Conservation (phyloP, 192 early-diverging fungal species). For the Linnemannia zychae region DNA sequence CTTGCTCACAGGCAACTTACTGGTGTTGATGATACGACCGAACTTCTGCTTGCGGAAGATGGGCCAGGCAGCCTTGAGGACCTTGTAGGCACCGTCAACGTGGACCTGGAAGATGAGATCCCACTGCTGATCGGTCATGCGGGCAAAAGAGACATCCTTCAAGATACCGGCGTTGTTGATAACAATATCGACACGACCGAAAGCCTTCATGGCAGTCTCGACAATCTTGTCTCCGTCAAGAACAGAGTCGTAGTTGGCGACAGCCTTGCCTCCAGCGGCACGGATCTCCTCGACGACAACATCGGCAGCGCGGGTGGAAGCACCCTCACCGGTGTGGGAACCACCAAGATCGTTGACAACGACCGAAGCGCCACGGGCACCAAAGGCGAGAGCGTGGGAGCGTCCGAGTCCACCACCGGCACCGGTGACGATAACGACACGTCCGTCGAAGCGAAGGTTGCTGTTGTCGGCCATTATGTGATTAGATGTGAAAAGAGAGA, state of each 20-base stretch:
- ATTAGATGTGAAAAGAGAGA: constrained; percentile 10
- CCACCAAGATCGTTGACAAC: constrained; percentile 97
- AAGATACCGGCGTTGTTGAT: constrained; percentile 99
- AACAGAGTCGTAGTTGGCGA: constrained; percentile 98
- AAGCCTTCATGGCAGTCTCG: constrained; percentile 95
- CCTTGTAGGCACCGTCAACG: constrained; percentile 94
- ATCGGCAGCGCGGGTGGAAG: constrained; percentile 87
- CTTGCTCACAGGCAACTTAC: constrained; percentile 14
- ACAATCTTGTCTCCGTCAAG: constrained; percentile 98
- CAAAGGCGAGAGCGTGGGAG: constrained; percentile 94
- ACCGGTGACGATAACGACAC: constrained; percentile 95
- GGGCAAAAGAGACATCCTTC: constrained; percentile 95
- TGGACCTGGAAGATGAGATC: constrained; percentile 94
- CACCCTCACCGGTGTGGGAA: constrained; percentile 82
- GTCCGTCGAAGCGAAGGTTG: constrained; percentile 79
- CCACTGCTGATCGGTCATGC: constrained; percentile 99
- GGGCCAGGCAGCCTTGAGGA: constrained; percentile 97
- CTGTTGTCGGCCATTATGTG: constrained; percentile 50
- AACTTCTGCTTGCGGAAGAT: constrained; percentile 96
- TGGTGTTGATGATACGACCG: constrained; percentile 78
- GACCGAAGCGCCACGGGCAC: constrained; percentile 89
- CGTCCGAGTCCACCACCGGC: constrained; percentile 94
- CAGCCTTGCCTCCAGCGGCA: constrained; percentile 89
- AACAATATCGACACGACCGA: constrained; percentile 94
- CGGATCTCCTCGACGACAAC: constrained; percentile 87